Base-by-base conservation (phyloP, 108 stramenopile species). In the Pelagomonas calceolata region DNA sequence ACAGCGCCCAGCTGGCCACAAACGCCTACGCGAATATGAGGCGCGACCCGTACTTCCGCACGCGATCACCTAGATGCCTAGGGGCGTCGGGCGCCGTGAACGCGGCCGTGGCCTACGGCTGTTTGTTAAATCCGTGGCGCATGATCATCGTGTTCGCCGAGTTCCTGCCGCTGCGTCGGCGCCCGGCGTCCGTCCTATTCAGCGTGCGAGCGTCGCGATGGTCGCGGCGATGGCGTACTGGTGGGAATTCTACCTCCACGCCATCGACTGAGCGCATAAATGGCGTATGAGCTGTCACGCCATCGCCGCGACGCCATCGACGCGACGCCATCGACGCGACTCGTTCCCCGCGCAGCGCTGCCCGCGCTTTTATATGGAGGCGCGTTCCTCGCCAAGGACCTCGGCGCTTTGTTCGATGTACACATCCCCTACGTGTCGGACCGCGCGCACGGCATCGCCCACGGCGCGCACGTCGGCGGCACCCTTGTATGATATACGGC, bases 51-150 rank as follows among this genome's bases (percentile, higher is more conserved):
- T 44, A 46, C 30, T 43, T 5, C 9, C 5, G 12, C 9, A 5
- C 9, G 39, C 39, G 9, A 12, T 43, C 39, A 12, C 39, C 39
- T 5, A 5, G 39, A 12, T 43, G 39, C 39, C 32, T 72, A 4
- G 72, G 72, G 9, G 72, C 72, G 63, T 72, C 72, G 30, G 72
- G 72, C 30, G 72, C 72, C 34, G 66, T 72, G 32, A 67, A 66
- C 37, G 60, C 60, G 18, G 60, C 60, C 67, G 72, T 72, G 39
- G 63, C 63, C n/a, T 66, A 30, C 37, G 34, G 30, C 45, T 17
- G 31, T n/a, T 43, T 72, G 15, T 14, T 43, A 32, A 30, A 29
- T 0, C 72, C 72, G 7, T 60, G 51, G 51, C 51, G 51, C 21
- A 17, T 60, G 21, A 60, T 60, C 51, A 12, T 60, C 51, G 10